Base-by-base conservation (phyloP, 306 rosid species). In the Prunus mume region DNA sequence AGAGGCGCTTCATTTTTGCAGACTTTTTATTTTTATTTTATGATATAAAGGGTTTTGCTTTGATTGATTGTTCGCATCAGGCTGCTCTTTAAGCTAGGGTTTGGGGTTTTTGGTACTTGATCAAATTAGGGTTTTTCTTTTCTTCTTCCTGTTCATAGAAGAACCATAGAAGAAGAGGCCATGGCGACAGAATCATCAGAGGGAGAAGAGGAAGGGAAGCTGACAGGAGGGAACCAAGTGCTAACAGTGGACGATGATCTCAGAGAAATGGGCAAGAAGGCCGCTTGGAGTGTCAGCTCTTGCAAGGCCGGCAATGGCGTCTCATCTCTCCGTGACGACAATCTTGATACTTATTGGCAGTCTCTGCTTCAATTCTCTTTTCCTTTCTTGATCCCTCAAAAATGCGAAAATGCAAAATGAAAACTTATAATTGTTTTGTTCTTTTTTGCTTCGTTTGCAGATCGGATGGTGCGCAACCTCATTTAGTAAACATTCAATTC, bases 381-480 rank as follows among this genome's bases (percentile, higher is more conserved):
- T 58, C 17, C 19, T 77, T 6, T 38, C 46, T 54, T n/a, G 1
- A 2, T 63, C 15, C 54, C 32, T 28, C 1, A 20, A 12, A 6
- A 17, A 3, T 12, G 1, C 4, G 27, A 30, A 19, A 28, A 2
- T 5, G 17, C 3, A 41, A 55, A 51, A 5, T 45, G 73, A 9
- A 24, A 27, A 15, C 43, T 38, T 38, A 38, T 6, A 38, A 38
- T 7, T 38, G 43, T 22, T 1, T 3, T 38, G 56, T 7, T 50
- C 28, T 25, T 17, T 73, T 20, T 9, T 56, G 3, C 12, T 51
- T 69, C 54, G 38, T 72, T 46, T 79, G 69, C 84, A 93, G 97
- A 86, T 94, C 97, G 9, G 98, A 92, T 20, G 98, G 97, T 20
- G 95, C 96, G 3, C 98, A 90, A 70, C 98, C 98, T 79, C 98